Evolutionary conservation across 352 stramenopile species (phyloP).

Genomic region (Phytophthora multivora): DNA sequence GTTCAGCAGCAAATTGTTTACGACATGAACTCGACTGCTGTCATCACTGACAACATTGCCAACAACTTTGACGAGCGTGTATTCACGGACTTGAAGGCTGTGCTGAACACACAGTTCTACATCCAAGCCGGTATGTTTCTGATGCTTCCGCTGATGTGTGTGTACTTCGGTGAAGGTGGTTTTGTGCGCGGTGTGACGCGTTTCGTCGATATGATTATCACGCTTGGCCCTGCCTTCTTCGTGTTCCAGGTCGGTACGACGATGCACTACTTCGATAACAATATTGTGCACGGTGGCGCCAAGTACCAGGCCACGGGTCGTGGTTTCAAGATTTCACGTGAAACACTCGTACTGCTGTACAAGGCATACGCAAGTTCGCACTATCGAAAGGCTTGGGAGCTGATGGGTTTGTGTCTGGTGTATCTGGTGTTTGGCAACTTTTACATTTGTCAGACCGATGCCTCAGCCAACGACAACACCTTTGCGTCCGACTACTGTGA

Average conservation of each 20-base stretch:
- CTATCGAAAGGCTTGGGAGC: constrained; percentile 78
- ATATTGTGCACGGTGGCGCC: constrained; percentile 71
- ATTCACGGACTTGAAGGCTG: constrained; percentile 63
- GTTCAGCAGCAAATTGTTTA: constrained; percentile 72
- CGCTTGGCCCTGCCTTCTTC: constrained; percentile 72
- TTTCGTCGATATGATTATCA: constrained; percentile 82
- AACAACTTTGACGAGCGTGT: constrained; percentile 66
- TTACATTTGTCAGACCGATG: constrained; percentile 61
- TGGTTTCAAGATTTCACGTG: constrained; percentile 84
- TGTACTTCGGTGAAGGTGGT: constrained; percentile 80
- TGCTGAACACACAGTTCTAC: constrained; percentile 85
- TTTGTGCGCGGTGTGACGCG: constrained; percentile 62
- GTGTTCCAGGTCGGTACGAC: constrained; percentile 84
- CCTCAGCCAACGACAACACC: constrained; percentile 48
- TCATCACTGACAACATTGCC: constrained; percentile 60
- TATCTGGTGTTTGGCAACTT: constrained; percentile 76
- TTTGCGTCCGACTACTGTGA: constrained; percentile 67
- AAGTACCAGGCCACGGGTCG: constrained; percentile 83
- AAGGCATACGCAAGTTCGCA: constrained; percentile 76
- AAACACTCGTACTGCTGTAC: constrained; percentile 79
- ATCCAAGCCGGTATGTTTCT: constrained; percentile 79
- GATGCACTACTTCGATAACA: constrained; percentile 87
- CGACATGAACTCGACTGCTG: constrained; percentile 63
- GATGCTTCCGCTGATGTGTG: constrained; percentile 73
- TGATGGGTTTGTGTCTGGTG: constrained; percentile 73